Evolutionary conservation across 164 flowering plant genomes (phyloP).

Genomic region (Stephania japonica): DNA sequence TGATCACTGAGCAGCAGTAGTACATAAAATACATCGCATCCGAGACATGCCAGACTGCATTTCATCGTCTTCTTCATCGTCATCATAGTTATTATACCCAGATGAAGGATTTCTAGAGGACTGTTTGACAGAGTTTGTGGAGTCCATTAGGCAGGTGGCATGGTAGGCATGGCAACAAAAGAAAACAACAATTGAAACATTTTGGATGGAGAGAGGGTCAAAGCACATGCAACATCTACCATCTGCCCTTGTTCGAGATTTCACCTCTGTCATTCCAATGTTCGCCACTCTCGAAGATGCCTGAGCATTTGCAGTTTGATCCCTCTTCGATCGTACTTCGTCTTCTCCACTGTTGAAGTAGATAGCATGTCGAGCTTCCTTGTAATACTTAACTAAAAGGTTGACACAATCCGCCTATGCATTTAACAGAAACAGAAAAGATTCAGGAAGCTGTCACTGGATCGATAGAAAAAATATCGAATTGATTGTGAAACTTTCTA

Average conservation of each 20-base stretch:
- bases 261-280: constrained; percentile 39
- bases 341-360: constrained; percentile 67
- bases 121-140: constrained; percentile 33
- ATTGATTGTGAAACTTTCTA: not conserved
- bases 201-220: constrained; percentile 69
- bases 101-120: constrained; percentile 11
- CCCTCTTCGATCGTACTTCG: constrained; percentile 44
- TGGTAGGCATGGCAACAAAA: constrained; percentile 97
- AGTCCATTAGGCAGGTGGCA: constrained; percentile 63
- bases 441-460: not conserved
- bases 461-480: not conserved
- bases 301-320: constrained; percentile 29
- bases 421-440: constrained; percentile 6
- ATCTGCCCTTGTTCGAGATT: constrained; percentile 73
- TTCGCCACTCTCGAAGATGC: constrained; percentile 25
- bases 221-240: constrained; percentile 95
- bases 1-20: constrained; percentile 59
- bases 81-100: constrained; percentile 32
- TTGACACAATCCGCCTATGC: constrained; percentile 85
- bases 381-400: constrained; percentile 78
- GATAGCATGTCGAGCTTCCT: constrained; percentile 87
- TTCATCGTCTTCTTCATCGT: constrained; percentile 36
- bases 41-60: constrained; percentile 30
- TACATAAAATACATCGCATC: constrained; percentile 86
- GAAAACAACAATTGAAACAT: constrained; percentile 56